A percentile compares a stretch with the other conserved stretches of the same genome.
These are phyloP conservation scores for Dorcoceras hygrometricum DNA, from an alignment of 257 asterid genomes.

Conservation along the genomic window DNA sequence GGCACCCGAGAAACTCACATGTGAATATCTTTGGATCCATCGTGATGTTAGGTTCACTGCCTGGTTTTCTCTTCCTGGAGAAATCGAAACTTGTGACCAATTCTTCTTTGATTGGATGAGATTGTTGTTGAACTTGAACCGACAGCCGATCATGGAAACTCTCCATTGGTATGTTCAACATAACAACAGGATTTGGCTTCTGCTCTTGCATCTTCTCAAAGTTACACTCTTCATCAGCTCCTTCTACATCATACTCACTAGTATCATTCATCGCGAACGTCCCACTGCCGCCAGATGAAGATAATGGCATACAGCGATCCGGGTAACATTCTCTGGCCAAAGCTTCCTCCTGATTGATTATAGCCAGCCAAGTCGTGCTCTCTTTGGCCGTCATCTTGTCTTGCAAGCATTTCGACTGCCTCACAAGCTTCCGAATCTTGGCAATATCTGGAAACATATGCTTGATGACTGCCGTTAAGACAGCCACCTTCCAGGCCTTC, in stretches of 20 bases:
- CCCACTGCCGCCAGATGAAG: conserved; percentile 50
- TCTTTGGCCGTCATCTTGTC: conserved; percentile 93
- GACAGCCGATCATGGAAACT: conserved; percentile 35
- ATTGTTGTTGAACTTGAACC: conserved; percentile 36
- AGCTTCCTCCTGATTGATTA: conserved; percentile 73
- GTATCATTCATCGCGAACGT: conserved; percentile 45
- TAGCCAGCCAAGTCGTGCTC: conserved; percentile 85
- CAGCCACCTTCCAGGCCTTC: conserved; percentile 86
- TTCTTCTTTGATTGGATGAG: conserved; percentile 41
- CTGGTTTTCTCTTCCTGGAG: conserved; percentile 57
- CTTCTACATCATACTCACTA: conserved; percentile 81
- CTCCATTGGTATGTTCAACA: conserved; percentile 38
- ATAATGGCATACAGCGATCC: conserved; percentile 49
- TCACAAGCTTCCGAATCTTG: conserved; percentile 75
- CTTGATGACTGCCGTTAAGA: conserved; percentile 79
- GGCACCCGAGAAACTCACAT: conserved; percentile 69
- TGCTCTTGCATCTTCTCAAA: conserved; percentile 62
- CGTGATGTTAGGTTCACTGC: conserved; percentile 37
- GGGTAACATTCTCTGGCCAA: conserved; percentile 77
- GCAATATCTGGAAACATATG: conserved; percentile 83
- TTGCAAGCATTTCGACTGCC: conserved; percentile 85
- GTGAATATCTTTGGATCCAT: conserved; percentile 61
- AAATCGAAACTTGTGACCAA: conserved; percentile 46
- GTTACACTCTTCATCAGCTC: conserved; percentile 41
- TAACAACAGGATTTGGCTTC: conserved; percentile 51